Evolutionary conservation across 495 filamentous ascomycete species (phyloP).

Genomic region (Parathielavia appendiculata): DNA sequence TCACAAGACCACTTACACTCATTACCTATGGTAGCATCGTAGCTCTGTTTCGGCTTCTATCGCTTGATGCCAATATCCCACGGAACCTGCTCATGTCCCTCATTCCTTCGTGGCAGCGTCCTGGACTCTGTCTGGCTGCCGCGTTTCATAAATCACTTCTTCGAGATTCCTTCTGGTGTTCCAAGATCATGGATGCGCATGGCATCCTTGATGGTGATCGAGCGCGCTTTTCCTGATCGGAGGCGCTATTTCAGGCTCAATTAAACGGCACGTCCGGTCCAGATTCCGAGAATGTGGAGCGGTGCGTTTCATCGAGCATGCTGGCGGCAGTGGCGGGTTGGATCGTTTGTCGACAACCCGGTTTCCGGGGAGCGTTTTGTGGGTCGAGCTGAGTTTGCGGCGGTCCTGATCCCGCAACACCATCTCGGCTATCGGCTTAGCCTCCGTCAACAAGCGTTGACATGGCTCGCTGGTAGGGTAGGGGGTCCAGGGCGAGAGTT

Average conservation of each 20-base stretch:
- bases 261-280: slow-evolving; percentile 12
- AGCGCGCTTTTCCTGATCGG: slow-evolving; percentile 9
- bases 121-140: neutral
- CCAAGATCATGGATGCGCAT: slow-evolving; percentile 9
- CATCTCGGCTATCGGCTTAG: slow-evolving; percentile 6
- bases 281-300: slow-evolving; percentile 20
- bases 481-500: neutral
- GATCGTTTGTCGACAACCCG: neutral
- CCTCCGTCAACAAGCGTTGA: neutral
- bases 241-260: neutral
- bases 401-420: slow-evolving; percentile 15
- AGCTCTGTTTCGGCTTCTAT: too few relatives aligned
- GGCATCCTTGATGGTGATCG: slow-evolving; percentile 4
- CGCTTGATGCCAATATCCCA: neutral
- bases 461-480: neutral
- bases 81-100: neutral
- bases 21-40: too few relatives aligned
- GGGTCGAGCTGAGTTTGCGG: neutral
- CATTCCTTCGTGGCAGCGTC: too few relatives aligned
- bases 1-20: too few relatives aligned
- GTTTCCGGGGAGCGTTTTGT: neutral
- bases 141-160: neutral
- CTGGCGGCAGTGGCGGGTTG: neutral
- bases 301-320: slow-evolving; percentile 11
- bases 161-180: slow-evolving; percentile 20